phyloP scores from a whole-genome alignment of 2,329 filamentous ascomycete species.

The Colletotrichum sp. region DNA sequence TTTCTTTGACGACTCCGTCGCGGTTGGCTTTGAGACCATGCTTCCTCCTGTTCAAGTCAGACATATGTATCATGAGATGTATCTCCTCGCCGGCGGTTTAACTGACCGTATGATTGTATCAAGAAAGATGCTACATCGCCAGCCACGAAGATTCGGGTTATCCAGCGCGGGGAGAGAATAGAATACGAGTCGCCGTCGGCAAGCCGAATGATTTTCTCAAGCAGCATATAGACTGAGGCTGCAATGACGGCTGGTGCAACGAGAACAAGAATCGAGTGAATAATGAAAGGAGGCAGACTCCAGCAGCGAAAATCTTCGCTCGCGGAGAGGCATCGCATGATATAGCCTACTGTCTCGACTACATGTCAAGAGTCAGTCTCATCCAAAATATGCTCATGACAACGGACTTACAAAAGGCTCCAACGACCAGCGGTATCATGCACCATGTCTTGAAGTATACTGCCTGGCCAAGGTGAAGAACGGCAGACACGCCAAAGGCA shows the following conservation, averaged over 20 bases:
- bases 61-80: neutral
- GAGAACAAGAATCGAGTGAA: neutral
- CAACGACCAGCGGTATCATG: neutral
- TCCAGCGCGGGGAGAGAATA: neutral
- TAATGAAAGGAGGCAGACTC: neutral
- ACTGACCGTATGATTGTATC: neutral
- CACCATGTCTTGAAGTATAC: neutral
- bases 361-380: accelerated
- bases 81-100: neutral
- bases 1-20: neutral
- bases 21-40: neutral
- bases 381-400: accelerated
- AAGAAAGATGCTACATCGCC: neutral
- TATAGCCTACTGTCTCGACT: neutral
- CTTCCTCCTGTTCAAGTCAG: neutral
- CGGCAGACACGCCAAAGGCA: neutral
- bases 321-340: neutral
- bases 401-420: neutral
- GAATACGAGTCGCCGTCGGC: neutral
- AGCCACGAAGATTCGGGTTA: neutral
- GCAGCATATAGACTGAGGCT: neutral
- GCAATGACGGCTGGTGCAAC: neutral
- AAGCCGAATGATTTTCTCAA: neutral
- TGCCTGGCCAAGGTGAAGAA: neutral
- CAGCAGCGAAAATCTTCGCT: neutral